Evolutionary conservation across 495 filamentous ascomycete species (phyloP), one percentile per base, ranked within the genome.

Genomic region (Penicillium subrubescens): DNA sequence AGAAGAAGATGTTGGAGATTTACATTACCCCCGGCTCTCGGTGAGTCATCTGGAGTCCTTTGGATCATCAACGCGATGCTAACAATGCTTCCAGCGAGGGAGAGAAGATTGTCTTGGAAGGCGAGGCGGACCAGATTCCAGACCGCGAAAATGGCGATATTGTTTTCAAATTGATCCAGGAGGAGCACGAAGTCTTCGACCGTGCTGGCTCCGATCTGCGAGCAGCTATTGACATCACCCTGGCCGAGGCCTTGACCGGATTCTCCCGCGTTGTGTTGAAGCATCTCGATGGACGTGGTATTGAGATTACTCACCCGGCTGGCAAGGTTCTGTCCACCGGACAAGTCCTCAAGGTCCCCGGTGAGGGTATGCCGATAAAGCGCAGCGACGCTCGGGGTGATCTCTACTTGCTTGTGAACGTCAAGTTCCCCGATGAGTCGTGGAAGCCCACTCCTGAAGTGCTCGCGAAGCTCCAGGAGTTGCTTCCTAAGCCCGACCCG

Each of bases 281-380:
- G 68, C 95, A 99, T 74, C 88, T 99, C 5, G 95, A 99, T 70
- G 95, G 94, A 15, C 86, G 95, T 59, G 95, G 96, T 25, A 96
- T 99, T 60, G 85, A 90, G 60, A 77, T 98, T 52, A 83, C 85
- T 57, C 89, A 95, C 69, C 76, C 83, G 11, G 80, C 84, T 51
- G 93, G 93, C 64, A 87, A 90, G 75, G 77, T 97, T 48, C 74
- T 99, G 14, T 86, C 84, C 21, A 92, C 94, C 2, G 89, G 87
- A 17, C 91, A 98, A 68, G 85, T 93, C 15, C 82, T 99, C 63
- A 96, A 92, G 77, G 80, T 99, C 5, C 72, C 82, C 5, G 92
- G 91, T 34, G 95, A 99, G 75, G 95, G 95, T 50, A 99, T 99
- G 95, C 94, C 96, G 8, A 70, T 86, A 62, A 97, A 97, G 83